Evolutionary conservation across 2,329 filamentous ascomycete genomes (phyloP).

Genomic region (Penicillium verrucosum): DNA sequence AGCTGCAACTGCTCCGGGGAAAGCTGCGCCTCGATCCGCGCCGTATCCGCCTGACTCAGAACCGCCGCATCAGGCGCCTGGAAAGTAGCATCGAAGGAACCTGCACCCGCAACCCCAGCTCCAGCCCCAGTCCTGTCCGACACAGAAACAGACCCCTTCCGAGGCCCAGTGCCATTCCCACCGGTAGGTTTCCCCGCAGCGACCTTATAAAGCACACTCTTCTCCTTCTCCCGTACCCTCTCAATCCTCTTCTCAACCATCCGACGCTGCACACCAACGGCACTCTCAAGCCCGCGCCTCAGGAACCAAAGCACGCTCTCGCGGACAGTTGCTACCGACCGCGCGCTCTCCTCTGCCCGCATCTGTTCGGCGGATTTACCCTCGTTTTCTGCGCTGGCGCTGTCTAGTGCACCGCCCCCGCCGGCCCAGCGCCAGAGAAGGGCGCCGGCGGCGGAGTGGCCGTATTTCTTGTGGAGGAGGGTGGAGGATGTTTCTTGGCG

Average conservation of each 20-base stretch:
- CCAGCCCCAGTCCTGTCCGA: neutral
- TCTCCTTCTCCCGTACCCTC: slow-evolving; percentile 83
- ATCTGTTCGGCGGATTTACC: slow-evolving; percentile 65
- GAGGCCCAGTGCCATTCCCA: slow-evolving; percentile 4
- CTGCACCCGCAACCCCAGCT: neutral
- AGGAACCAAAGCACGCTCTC: slow-evolving; percentile 84
- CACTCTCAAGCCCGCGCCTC: slow-evolving; percentile 69
- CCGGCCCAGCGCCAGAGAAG: slow-evolving; percentile 56
- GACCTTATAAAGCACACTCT: slow-evolving; percentile 74
- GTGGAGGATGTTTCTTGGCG: slow-evolving; percentile 71
- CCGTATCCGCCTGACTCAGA: slow-evolving; percentile 33
- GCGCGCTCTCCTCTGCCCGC: slow-evolving; percentile 66
- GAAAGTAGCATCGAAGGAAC: neutral
- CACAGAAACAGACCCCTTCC: neutral
- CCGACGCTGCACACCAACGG: slow-evolving; percentile 71
- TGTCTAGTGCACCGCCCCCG: slow-evolving; percentile 44
- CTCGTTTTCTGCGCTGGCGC: slow-evolving; percentile 41
- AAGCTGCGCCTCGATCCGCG: slow-evolving; percentile 56
- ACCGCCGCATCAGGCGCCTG: slow-evolving; percentile 28
- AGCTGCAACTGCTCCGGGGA: slow-evolving; percentile 84
- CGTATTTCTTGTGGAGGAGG: slow-evolving; percentile 70
- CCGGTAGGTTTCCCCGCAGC: slow-evolving; percentile 19
- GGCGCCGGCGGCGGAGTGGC: slow-evolving; percentile 46
- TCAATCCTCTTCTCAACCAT: slow-evolving; percentile 92
- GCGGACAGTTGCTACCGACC: slow-evolving; percentile 65